These are phyloP conservation scores for Dorcoceras hygrometricum DNA, from an alignment of 257 asterid genomes.

Conservation along the genomic window DNA sequence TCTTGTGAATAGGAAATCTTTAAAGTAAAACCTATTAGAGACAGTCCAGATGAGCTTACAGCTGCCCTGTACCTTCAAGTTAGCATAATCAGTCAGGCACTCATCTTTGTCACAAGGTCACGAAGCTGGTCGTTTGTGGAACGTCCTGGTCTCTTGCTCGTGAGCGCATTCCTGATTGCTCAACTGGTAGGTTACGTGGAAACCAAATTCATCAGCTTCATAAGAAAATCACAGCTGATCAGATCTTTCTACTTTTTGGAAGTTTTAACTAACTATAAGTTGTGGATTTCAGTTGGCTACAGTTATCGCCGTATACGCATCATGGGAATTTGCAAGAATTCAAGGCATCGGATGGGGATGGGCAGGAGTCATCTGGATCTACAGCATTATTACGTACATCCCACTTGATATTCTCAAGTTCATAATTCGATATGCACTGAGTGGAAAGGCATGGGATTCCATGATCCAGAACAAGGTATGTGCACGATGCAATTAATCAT, in stretches of 20 bases:
- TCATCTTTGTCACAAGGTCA: constrained; percentile 77
- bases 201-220: background rate
- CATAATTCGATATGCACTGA: constrained; percentile 43
- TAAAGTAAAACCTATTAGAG: constrained; percentile 41
- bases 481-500: background rate
- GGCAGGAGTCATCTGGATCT: constrained; percentile 77
- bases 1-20: constrained; percentile 31
- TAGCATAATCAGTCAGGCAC: constrained; percentile 81
- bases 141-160: constrained; percentile 64
- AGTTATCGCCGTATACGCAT: constrained; percentile 56
- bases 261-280: background rate
- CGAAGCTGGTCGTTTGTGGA: constrained; percentile 72
- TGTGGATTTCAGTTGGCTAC: constrained; percentile 54
- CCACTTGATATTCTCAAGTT: constrained; percentile 74
- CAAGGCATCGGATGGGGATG: constrained; percentile 80
- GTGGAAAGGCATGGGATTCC: constrained; percentile 54
- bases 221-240: background rate
- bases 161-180: constrained; percentile 56
- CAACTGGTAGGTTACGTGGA: constrained; percentile 50
- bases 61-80: constrained; percentile 85
- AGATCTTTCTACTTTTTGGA: background rate
- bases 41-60: constrained; percentile 41
- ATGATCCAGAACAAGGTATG: constrained; percentile 48
- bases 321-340: constrained; percentile 64
- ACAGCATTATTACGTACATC: constrained; percentile 56